phyloP scores from a whole-genome alignment of 2,329 filamentous ascomycete genomes.

The Sporothrix globosa region DNA sequence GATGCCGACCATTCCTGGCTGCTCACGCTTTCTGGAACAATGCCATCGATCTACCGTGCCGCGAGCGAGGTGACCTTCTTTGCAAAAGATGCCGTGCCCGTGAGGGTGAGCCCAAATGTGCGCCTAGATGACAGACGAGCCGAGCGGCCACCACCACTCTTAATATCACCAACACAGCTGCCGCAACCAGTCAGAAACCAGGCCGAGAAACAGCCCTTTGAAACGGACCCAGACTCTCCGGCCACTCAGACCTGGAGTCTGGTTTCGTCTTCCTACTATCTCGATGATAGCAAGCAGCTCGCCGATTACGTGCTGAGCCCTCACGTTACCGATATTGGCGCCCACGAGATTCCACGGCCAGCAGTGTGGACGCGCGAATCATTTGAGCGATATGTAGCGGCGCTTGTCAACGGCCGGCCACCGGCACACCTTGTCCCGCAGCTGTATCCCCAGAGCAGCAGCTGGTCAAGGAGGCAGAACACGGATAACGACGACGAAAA shows the following conservation, averaged over 20 bases:
- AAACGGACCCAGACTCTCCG: not conserved
- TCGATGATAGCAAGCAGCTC: constrained; percentile 19
- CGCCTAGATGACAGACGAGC: not conserved
- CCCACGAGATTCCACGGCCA: constrained; percentile 48
- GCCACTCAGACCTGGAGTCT: constrained; percentile 29
- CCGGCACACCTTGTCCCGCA: constrained; percentile 42
- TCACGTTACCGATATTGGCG: constrained; percentile 39
- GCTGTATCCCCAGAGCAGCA: constrained; percentile 43
- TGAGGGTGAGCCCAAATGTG: not conserved
- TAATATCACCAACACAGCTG: not conserved
- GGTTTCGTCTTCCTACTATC: constrained; percentile 29
- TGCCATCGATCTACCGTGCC: constrained; percentile 26
- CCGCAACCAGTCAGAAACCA: no score
- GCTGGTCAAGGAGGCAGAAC: not conserved
- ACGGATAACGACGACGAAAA: not conserved
- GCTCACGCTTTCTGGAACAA: constrained; percentile 39
- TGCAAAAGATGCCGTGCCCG: constrained; percentile 28
- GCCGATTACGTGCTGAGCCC: constrained; percentile 33
- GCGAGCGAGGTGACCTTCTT: constrained; percentile 34
- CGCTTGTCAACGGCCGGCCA: constrained; percentile 48
- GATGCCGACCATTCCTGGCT: constrained; percentile 32
- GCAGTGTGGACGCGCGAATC: constrained; percentile 48
- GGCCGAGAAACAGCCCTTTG: no score
- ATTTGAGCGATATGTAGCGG: constrained; percentile 50
- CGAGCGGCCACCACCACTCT: not conserved